Conservation (phyloP, 1,139 yeast genomes). For the Candida neerlandica region DNA sequence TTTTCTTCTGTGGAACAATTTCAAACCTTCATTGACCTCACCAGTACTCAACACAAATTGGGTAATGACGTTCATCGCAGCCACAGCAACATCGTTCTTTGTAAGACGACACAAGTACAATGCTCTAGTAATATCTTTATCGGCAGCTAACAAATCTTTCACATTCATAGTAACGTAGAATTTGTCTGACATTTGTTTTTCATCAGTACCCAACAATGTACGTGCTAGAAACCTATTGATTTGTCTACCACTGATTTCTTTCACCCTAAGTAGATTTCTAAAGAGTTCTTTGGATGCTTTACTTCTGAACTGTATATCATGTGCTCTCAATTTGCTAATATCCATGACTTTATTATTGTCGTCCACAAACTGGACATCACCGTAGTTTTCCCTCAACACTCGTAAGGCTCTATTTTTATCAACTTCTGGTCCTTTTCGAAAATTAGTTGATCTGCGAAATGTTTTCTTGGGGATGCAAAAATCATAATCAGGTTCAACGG, state of each 20-base stretch:
- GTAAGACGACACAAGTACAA: conserved; percentile 53
- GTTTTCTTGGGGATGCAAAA: not conserved
- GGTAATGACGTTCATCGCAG: conserved; percentile 62
- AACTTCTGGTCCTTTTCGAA: no score
- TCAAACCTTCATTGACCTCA: conserved; percentile 48
- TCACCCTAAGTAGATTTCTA: conserved; percentile 30
- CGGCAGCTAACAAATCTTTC: conserved; percentile 49
- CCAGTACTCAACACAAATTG: conserved; percentile 47
- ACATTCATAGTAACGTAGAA: conserved; percentile 56
- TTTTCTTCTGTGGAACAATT: conserved; percentile 53
- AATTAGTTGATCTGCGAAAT: no score
- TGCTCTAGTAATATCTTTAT: conserved; percentile 53
- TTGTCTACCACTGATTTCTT: conserved; percentile 26
- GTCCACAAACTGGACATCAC: conserved; percentile 20
- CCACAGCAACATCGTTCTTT: conserved; percentile 45
- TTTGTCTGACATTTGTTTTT: conserved; percentile 58
- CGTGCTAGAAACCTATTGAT: conserved; percentile 49
- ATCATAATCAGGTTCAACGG: not conserved
- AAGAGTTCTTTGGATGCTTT: conserved; percentile 30
- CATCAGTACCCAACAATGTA: conserved; percentile 58
- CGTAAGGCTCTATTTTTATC: not conserved
- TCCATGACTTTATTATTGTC: conserved; percentile 17
- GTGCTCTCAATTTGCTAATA: conserved; percentile 19
- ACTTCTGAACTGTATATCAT: conserved; percentile 23
- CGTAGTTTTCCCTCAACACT: conserved; percentile 17